Conservation (phyloP, 768 basidiomycete species). For the Tylopilus intermedius region DNA sequence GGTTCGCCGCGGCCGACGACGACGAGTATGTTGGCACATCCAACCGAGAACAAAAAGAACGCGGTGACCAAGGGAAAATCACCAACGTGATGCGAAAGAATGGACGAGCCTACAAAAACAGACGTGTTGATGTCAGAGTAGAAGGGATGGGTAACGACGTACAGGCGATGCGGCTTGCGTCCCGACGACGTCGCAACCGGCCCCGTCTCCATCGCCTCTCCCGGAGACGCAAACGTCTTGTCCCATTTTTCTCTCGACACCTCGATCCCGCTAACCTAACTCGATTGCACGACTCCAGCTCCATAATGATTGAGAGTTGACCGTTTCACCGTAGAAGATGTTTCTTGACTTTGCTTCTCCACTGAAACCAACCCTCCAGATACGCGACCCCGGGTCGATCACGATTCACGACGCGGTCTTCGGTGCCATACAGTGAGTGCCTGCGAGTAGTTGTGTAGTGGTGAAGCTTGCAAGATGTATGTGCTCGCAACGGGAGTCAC, state of each 20-base stretch:
- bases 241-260: constrained; percentile 85
- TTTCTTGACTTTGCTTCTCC: constrained; percentile 90
- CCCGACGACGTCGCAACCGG: constrained; percentile 17
- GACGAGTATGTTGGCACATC: constrained; percentile 76
- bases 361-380: constrained; percentile 98
- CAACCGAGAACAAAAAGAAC: constrained; percentile 79
- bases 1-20: constrained; percentile 19
- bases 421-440: constrained; percentile 94
- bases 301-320: constrained; percentile 51
- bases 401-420: constrained; percentile 73
- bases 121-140: neutral
- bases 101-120: constrained; percentile 47
- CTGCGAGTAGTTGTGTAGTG: constrained; percentile 81
- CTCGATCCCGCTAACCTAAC: constrained; percentile 49
- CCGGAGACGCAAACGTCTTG: constrained; percentile 46
- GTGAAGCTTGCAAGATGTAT: constrained; percentile 61
- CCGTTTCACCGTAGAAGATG: constrained; percentile 61
- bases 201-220: constrained; percentile 28
- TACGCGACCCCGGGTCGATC: constrained; percentile 87
- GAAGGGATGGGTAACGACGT: constrained; percentile 24
- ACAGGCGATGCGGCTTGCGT: constrained; percentile 46
- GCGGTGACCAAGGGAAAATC: constrained; percentile 83
- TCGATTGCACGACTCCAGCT: constrained; percentile 51
- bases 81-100: constrained; percentile 74
- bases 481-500: constrained; percentile 45